Base-by-base conservation (phyloP, 75 land plant genomes). In the Larix kaempferi region DNA sequence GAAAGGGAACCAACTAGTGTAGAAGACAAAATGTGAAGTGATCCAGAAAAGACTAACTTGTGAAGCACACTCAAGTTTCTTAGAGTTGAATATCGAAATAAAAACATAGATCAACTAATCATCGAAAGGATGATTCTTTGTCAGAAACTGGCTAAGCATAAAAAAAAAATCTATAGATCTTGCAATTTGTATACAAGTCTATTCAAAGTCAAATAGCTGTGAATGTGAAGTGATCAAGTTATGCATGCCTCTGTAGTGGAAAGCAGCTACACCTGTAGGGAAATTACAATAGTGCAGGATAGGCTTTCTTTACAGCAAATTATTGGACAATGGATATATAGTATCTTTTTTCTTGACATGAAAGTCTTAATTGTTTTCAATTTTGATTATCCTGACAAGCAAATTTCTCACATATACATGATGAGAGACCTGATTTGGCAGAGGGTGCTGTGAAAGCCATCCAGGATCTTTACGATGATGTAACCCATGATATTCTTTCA, bases 391-490 rank as follows among this genome's bases (percentile, higher is more conserved):
- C 11, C 54, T 49, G 54, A 49, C 54, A 49, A 49, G 54, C 12
- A 49, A 10, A 21, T 5, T 60, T 60, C 17, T 17, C 17, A 26
- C 41, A 94, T 91, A 89, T 85, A 80, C 80, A 83, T 71, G 80
- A 78, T 6, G 88, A 89, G 80, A 78, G 86, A 16, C 84, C 87
- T 3, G 96, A 88, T 59, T 78, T 77, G 44, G 77, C 61, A 76
- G 84, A 78, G 29, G 91, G 91, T n/a, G 98, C 90, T 55, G 84
- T 89, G 21, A 86, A 88, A 80, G 94, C 93, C 61, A 82, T 96
- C 55, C 86, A 81, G 56, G 93, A 92, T 83, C 88, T 96, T 44
- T 92, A 96, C 82, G 95, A 94, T 73, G 95, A 85, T 60, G 83
- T 96, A 76, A 93, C 77, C 22, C 86, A 80, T 78, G 99, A 94